A percentile compares a stretch with the other conserved stretches of the same genome.
phyloP scores from a whole-genome alignment of 305 asterid species.

The Fraxinus greggii region DNA sequence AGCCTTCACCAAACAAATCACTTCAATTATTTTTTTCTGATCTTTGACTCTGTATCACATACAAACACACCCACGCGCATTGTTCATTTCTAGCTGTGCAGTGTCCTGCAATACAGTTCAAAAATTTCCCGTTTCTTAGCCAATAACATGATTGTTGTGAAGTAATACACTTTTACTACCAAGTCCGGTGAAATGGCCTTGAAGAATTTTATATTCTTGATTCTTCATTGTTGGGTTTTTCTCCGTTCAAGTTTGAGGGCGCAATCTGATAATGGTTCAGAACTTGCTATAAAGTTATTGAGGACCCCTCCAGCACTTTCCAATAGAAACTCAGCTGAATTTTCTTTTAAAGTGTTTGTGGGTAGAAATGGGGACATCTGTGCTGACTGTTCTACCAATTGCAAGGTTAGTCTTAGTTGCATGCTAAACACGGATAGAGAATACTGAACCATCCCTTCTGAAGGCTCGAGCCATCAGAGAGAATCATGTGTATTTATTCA shows the following conservation, averaged over 20 bases:
- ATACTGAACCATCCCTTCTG: not conserved
- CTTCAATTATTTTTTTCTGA: slow-evolving; percentile 19
- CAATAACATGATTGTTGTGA: not conserved
- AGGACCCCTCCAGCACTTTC: slow-evolving; percentile 62
- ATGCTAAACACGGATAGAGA: not conserved
- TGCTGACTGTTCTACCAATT: slow-evolving; percentile 50
- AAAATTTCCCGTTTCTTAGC: not conserved
- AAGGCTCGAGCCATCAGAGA: not conserved
- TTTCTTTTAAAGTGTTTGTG: slow-evolving; percentile 54
- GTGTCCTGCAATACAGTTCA: not conserved
- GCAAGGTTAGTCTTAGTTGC: slow-evolving; percentile 58
- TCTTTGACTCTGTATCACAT: slow-evolving; percentile 21
- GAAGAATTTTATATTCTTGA: slow-evolving; percentile 29
- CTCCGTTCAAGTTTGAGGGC: slow-evolving; percentile 37
- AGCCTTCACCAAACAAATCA: slow-evolving; percentile 32
- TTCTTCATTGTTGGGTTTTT: slow-evolving; percentile 43
- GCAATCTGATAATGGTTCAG: slow-evolving; percentile 34
- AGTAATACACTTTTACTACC: not conserved
- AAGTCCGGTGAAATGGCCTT: slow-evolving; percentile 37
- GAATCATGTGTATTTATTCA: not conserved
- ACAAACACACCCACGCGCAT: not conserved
- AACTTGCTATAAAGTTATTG: slow-evolving; percentile 51
- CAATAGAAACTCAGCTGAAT: slow-evolving; percentile 52
- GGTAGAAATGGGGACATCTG: slow-evolving; percentile 48
- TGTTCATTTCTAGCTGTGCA: not conserved